Evolutionary conservation across 768 basidiomycete genomes (phyloP).

Genomic region (Crepidotus variabilis): DNA sequence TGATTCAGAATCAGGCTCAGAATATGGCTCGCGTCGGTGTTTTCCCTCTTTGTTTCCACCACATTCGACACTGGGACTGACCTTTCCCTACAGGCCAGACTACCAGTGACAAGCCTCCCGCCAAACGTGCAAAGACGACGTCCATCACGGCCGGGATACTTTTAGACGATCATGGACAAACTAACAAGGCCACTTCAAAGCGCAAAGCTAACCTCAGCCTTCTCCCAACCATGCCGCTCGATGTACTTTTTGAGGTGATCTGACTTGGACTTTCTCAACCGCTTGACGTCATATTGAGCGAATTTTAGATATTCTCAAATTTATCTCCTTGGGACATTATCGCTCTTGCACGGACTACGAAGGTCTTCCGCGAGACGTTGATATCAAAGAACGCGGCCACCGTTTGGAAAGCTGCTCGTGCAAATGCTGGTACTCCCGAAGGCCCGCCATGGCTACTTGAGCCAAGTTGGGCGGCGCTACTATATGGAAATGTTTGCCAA

Average conservation of each 20-base stretch:
- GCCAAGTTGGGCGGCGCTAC: slow-evolving; percentile 21
- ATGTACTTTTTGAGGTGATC: slow-evolving; percentile 21
- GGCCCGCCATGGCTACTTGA: slow-evolving; percentile 22
- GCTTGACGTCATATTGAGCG: neutral
- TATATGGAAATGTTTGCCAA: slow-evolving; percentile 21
- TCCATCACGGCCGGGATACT: neutral
- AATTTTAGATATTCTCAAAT: slow-evolving; percentile 20
- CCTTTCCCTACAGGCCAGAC: neutral
- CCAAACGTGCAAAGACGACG: neutral
- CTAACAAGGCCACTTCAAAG: neutral
- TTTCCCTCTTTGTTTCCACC: neutral
- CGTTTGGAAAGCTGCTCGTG: slow-evolving; percentile 23
- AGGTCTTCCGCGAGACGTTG: slow-evolving; percentile 18
- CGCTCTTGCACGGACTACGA: slow-evolving; percentile 18
- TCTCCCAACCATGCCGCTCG: slow-evolving; percentile 23
- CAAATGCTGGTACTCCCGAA: slow-evolving; percentile 13
- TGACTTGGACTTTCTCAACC: neutral
- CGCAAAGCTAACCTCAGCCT: slow-evolving; percentile 7
- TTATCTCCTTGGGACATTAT: slow-evolving; percentile 23
- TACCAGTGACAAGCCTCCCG: neutral
- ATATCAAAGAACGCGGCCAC: slow-evolving; percentile 10
- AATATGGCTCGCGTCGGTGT: neutral
- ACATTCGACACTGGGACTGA: too few species aligned
- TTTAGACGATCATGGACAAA: neutral
- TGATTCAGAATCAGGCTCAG: neutral